Percentiles rank a stretch among this genome's conserved stretches.
phyloP scores from a whole-genome alignment of 2,329 filamentous ascomycete genomes.

The Aspergillus glaucus region DNA sequence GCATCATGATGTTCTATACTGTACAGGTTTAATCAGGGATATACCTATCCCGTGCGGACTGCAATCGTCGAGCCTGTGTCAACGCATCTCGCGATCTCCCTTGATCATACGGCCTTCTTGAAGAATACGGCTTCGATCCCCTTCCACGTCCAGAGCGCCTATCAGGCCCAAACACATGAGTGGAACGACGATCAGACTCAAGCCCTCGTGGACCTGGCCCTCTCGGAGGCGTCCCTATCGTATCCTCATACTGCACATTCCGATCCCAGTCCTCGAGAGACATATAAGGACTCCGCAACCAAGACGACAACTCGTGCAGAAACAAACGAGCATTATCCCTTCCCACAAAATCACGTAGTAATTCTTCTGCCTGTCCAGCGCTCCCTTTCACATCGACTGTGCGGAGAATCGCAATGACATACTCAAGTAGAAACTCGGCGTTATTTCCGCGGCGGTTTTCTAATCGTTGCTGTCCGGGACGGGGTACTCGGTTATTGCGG shows the following conservation, averaged over 20 bases:
- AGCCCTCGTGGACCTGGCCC: neutral
- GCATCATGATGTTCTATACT: neutral
- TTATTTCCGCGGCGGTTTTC: constrained; percentile 55
- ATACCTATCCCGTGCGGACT: constrained; percentile 27
- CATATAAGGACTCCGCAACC: constrained; percentile 72
- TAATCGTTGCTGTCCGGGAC: constrained; percentile 27
- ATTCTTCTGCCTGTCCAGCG: constrained; percentile 69
- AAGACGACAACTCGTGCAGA: constrained; percentile 76
- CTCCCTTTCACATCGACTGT: constrained; percentile 75
- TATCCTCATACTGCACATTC: constrained; percentile 62
- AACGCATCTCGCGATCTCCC: constrained; percentile 11
- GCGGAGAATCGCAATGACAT: constrained; percentile 75
- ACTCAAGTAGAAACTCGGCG: constrained; percentile 78
- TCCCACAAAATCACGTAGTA: constrained; percentile 73
- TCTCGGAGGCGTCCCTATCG: neutral
- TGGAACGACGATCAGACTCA: constrained; percentile 14
- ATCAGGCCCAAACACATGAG: constrained; percentile 14
- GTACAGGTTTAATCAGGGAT: constrained; percentile 22
- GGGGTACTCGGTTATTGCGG: constrained; percentile 9
- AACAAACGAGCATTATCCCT: constrained; percentile 67
- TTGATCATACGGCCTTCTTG: constrained; percentile 6
- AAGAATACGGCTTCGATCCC: constrained; percentile 19
- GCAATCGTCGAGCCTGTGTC: constrained; percentile 19
- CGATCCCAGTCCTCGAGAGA: constrained; percentile 73
- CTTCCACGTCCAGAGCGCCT: constrained; percentile 15